phyloP scores from a whole-genome alignment of 129 eudicot genomes.

The Chrysanthemum seticuspe region DNA sequence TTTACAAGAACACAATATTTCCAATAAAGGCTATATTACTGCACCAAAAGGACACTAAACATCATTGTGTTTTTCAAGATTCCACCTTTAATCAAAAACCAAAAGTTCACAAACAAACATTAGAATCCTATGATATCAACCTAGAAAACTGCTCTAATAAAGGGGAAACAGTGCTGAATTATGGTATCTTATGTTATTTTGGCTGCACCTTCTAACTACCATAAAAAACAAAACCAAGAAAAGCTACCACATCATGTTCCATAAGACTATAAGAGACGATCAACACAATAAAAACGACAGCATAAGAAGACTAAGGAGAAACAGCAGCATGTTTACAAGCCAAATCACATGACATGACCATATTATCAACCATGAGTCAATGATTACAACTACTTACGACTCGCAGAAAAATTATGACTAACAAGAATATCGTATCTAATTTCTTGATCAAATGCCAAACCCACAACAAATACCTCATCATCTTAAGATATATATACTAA shows the following conservation, averaged over 20 bases:
- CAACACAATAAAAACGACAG: not conserved
- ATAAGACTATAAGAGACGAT: too few relatives aligned
- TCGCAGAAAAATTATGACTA: conserved; percentile 19
- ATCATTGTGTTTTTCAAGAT: conserved; percentile 22
- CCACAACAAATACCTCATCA: conserved; percentile 26
- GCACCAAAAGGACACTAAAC: not conserved
- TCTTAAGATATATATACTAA: conserved; percentile 32
- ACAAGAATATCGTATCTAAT: conserved; percentile 29
- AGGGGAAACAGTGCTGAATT: not conserved
- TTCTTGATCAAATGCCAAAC: conserved; percentile 20
- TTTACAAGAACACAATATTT: not conserved
- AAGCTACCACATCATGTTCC: not conserved
- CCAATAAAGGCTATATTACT: not conserved
- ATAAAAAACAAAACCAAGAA: not conserved
- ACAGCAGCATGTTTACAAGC: conserved; percentile 19
- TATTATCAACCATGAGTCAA: conserved; percentile 34
- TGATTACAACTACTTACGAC: conserved; percentile 28
- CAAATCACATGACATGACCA: conserved; percentile 22
- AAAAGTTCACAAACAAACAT: conserved; percentile 20
- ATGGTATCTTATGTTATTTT: not conserved
- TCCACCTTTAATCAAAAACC: conserved; percentile 15
- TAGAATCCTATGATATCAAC: conserved; percentile 30
- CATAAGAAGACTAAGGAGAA: not conserved
- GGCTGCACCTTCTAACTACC: not conserved
- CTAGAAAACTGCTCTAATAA: conserved; percentile 3